These are phyloP conservation scores for Lagenidium giganteum DNA, from an alignment of 352 stramenopile species.

Conservation along the genomic window DNA sequence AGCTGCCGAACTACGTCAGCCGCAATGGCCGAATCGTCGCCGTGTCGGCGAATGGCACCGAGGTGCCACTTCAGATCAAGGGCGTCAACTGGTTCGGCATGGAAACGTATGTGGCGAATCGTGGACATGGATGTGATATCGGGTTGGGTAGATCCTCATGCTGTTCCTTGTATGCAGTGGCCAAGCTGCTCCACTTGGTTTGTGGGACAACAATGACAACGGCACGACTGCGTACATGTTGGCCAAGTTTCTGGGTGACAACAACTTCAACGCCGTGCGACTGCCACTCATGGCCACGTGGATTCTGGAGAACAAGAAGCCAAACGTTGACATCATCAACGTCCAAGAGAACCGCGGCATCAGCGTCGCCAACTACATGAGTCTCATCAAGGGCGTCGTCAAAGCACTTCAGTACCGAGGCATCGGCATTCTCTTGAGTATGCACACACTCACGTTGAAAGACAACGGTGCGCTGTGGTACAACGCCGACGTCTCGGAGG, in stretches of 20 bases:
- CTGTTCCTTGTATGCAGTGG: too few relatives aligned
- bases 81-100: slow-evolving; percentile 85
- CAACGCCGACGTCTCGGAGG: slow-evolving; percentile 18
- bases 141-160: too few relatives aligned
- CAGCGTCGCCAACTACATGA: slow-evolving; percentile 29
- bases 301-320: slow-evolving; percentile 58
- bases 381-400: slow-evolving; percentile 34
- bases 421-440: slow-evolving; percentile 35
- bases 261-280: slow-evolving; percentile 78
- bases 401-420: slow-evolving; percentile 32
- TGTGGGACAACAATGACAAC: slow-evolving; percentile 58
- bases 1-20: slow-evolving; percentile 79
- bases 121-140: background rate
- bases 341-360: slow-evolving; percentile 53
- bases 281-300: slow-evolving; percentile 56
- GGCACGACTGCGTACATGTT: slow-evolving; percentile 69
- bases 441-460: slow-evolving; percentile 28
- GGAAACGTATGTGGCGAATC: slow-evolving; percentile 31
- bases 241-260: slow-evolving; percentile 48
- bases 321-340: slow-evolving; percentile 26
- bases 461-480: slow-evolving; percentile 35
- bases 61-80: slow-evolving; percentile 76
- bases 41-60: slow-evolving; percentile 36
- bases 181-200: slow-evolving; percentile 46
- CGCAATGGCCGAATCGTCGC: slow-evolving; percentile 72